A percentile compares a stretch with the other conserved stretches of the same genome.
Evolutionary conservation across 441 rosid genomes (phyloP).

Genomic region (Populus tomentosa): DNA sequence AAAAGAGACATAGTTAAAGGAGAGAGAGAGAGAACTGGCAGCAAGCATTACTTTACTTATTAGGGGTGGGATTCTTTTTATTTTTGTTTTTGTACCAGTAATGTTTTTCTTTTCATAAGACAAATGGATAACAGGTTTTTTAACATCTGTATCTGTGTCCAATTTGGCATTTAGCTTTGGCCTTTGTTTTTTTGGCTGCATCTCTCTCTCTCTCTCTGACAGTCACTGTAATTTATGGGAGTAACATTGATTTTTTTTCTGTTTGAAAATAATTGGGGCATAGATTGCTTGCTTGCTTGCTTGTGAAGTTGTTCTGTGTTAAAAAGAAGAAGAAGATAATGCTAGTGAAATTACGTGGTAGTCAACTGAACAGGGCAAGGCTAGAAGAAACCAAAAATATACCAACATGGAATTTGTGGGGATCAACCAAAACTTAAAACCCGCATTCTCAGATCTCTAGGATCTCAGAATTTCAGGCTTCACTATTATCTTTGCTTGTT

Average conservation of each 20-base stretch:
- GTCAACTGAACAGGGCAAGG: constrained; percentile 16
- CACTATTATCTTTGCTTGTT: constrained; percentile 34
- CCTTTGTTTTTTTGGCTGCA: constrained; percentile 45
- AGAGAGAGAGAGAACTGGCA: too few species aligned
- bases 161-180: constrained; percentile 63
- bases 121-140: neutral
- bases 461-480: constrained; percentile 57
- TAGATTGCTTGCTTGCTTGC: neutral
- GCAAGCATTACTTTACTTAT: too few species aligned
- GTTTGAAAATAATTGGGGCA: too few species aligned
- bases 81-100: too few species aligned
- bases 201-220: neutral
- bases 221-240: too few species aligned
- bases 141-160: constrained; percentile 48
- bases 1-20: too few species aligned
- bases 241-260: too few species aligned
- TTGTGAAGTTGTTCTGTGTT: neutral
- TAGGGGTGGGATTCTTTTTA: too few species aligned
- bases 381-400: constrained; percentile 24
- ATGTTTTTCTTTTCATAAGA: too few species aligned
- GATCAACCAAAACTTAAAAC: constrained; percentile 29
- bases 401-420: constrained; percentile 41
- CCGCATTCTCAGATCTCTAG: constrained; percentile 80
- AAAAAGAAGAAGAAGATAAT: constrained; percentile 20
- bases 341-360: constrained; percentile 7